Evolutionary conservation across 805 yeast species (phyloP).

Genomic region (Brettanomyces sp.): DNA sequence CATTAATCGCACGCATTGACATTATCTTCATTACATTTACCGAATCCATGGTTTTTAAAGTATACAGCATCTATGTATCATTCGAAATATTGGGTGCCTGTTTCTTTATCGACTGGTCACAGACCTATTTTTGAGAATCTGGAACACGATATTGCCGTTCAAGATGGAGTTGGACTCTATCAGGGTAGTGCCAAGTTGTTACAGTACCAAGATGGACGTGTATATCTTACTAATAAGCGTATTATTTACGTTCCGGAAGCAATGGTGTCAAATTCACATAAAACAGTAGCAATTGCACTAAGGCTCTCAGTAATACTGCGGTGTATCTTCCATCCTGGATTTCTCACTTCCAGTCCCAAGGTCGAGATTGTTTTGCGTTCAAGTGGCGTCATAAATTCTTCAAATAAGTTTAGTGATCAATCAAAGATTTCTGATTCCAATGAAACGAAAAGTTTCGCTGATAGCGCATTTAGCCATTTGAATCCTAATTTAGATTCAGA

Average conservation of each 20-base stretch:
- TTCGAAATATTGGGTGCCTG: constrained; percentile 14
- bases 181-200: constrained; percentile 62
- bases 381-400: neutral
- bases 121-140: constrained; percentile 17
- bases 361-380: constrained; percentile 28
- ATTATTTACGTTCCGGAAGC: constrained; percentile 52
- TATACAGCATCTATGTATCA: no score
- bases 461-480: neutral
- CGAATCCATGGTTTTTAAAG: no score
- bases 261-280: no score
- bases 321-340: constrained; percentile 33
- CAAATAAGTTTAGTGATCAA: no score
- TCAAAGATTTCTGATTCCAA: no score
- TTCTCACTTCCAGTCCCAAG: constrained; percentile 73
- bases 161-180: constrained; percentile 60
- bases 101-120: constrained; percentile 21
- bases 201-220: constrained; percentile 63
- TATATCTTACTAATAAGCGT: constrained; percentile 67
- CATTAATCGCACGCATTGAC: no score
- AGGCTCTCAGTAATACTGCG: constrained; percentile 13
- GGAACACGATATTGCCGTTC: constrained; percentile 47
- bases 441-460: neutral
- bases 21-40: no score
- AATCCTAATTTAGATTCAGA: constrained; percentile 2
- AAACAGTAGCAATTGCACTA: constrained; percentile 6